Evolutionary conservation across 2,329 filamentous ascomycete genomes (phyloP), one percentile per base, ranked within the genome.

Genomic region (Colletotrichum siamense): DNA sequence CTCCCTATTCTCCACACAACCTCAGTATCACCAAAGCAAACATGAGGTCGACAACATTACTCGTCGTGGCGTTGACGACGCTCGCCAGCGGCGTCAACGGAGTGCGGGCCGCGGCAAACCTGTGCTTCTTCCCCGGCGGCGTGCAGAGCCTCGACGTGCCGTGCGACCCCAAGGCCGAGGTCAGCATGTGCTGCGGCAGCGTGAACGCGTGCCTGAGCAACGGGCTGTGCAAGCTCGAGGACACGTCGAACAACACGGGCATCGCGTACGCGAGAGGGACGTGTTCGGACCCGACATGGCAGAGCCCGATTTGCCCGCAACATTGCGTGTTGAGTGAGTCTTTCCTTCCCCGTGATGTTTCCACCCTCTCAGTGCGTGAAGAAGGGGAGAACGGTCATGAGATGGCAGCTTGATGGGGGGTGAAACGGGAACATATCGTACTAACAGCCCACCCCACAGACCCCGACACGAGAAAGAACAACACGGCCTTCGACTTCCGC

Each of bases 161-260:
- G n/a, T 76, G 73, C 70, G 73, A 76, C 49, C 73, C 70, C 24
- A 76, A 49, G 15, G 73, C 73, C 34, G 70, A 76, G 22, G 73
- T 73, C 64, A 76, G 73, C 73, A 76, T 76, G 73, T 76, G 73
- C 64, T 76, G 73, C 70, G 73, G 73, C 28, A 69, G 57, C 64
- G 70, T 69, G 26, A 69, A 69, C 12, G 73, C 73, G n/a, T 76
- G 73, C 24, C 26, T 76, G 26, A 76, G 73, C 64, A 76, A 76
- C 64, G 73, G 73, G 16, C 34, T 76, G 44, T 76, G 73, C 26
- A 76, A 73, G 70, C 70, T 73, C 22, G 73, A 76, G 3, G 70
- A 65, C 10, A 76, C 73, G 15, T 64, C 70, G 8, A 76, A 76
- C 26, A 52, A 52, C 44, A 76, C 73, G 26, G 73, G 73, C 49